phyloP scores from a whole-genome alignment of 2,329 filamentous ascomycete genomes.

The Macrophomina tecta region DNA sequence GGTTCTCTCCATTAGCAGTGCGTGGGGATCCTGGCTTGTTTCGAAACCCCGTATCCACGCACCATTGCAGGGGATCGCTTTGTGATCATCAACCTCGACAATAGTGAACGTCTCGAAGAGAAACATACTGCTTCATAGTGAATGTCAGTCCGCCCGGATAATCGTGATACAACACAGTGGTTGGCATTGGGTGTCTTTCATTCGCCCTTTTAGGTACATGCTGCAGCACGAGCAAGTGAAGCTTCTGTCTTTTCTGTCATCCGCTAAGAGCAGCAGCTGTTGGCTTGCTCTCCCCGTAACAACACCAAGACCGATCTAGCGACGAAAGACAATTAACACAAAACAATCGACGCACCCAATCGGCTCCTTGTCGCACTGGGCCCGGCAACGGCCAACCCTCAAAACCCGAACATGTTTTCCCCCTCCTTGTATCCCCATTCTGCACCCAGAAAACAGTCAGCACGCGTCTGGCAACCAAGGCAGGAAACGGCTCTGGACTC shows the following conservation, averaged over 20 bases:
- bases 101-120: not conserved
- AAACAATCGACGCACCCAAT: not conserved
- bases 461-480: slow-evolving; percentile 7
- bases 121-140: not conserved
- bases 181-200: no score
- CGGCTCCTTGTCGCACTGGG: not conserved
- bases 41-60: not conserved
- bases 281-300: no score
- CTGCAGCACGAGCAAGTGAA: no score
- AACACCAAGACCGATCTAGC: no score
- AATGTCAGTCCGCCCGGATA: not conserved
- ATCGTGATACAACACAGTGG: not conserved
- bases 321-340: not conserved
- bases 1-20: not conserved
- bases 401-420: slow-evolving; percentile 47
- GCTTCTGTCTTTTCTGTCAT: no score
- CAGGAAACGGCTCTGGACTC: slow-evolving; percentile 29
- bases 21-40: not conserved
- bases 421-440: slow-evolving; percentile 55
- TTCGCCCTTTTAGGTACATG: no score
- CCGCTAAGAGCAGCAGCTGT: no score
- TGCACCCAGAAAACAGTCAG: slow-evolving; percentile 27
- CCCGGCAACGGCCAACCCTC: not conserved
- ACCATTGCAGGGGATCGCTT: not conserved
- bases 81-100: not conserved